A percentile compares a stretch with the other conserved stretches of the same genome.
Evolutionary conservation across 1,284 basidiomycete species (phyloP).

Genomic region (Cutaneotrichosporon sp.): DNA sequence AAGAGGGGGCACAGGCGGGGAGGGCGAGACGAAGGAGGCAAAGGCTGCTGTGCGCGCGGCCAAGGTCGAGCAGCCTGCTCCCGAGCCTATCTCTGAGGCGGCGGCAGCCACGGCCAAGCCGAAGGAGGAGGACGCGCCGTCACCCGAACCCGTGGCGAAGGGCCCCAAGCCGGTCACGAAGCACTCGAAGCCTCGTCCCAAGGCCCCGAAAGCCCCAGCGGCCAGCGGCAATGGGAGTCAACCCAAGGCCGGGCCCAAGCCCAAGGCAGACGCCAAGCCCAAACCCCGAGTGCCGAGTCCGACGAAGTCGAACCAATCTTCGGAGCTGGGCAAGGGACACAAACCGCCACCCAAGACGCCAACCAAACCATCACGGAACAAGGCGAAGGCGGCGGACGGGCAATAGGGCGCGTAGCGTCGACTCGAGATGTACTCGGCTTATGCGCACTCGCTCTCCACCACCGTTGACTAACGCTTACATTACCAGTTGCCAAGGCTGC

Average conservation of each 20-base stretch:
- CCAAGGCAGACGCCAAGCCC: not conserved
- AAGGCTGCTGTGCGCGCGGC: slow-evolving; percentile 18
- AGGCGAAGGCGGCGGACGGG: slow-evolving; percentile 9
- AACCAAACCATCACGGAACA: not conserved
- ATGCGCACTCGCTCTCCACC: slow-evolving; percentile 17
- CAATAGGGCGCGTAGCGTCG: slow-evolving; percentile 21
- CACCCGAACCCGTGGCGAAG: not conserved
- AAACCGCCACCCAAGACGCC: not conserved
- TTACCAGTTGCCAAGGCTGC: slow-evolving; percentile 35
- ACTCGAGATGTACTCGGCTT: slow-evolving; percentile 27
- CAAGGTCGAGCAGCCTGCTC: slow-evolving; percentile 11
- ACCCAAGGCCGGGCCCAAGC: not conserved
- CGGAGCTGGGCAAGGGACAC: not conserved
- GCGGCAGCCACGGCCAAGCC: slow-evolving; percentile 3
- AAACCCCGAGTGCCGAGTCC: not conserved
- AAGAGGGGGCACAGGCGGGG: slow-evolving; percentile 46
- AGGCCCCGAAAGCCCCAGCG: slow-evolving; percentile 3
- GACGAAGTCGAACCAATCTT: not conserved
- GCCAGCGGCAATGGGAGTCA: not conserved
- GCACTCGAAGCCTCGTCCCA: not conserved
- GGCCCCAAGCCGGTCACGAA: not conserved
- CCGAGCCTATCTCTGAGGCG: slow-evolving; percentile 8
- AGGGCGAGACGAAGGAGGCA: slow-evolving; percentile 21
- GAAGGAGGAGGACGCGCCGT: slow-evolving; percentile 1
- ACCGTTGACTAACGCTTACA: slow-evolving; percentile 26